Evolutionary conservation across 257 asterid species (phyloP).

Genomic region (Plantago elongata): DNA sequence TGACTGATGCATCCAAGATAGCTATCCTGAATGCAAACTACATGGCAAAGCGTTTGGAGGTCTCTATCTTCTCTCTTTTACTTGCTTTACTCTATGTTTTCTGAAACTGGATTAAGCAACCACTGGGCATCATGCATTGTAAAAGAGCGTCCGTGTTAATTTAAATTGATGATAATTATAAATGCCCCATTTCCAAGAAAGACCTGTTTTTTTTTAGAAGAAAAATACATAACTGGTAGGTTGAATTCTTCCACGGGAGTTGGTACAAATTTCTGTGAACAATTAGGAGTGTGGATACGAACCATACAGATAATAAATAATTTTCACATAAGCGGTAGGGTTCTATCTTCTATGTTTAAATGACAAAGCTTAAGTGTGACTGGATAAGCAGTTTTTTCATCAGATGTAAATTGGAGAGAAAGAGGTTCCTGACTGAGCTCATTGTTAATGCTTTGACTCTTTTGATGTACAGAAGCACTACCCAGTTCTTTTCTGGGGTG

Average conservation of each 20-base stretch:
- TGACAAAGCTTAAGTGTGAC: background rate
- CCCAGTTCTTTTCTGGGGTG: slow-evolving; percentile 96
- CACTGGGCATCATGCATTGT: background rate
- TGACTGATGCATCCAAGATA: slow-evolving; percentile 86
- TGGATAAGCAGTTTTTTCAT: background rate
- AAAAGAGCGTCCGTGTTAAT: background rate
- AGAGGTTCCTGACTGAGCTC: background rate
- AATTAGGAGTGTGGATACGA: background rate
- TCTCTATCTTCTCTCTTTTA: slow-evolving; percentile 20
- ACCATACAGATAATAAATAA: background rate
- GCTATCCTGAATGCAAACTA: slow-evolving; percentile 92
- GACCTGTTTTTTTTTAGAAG: background rate
- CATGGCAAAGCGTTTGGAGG: slow-evolving; percentile 98
- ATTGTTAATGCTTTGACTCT: slow-evolving; percentile 18
- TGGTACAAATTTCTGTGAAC: background rate
- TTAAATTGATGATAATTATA: background rate
- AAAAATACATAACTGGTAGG: too few species aligned
- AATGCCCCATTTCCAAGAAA: background rate
- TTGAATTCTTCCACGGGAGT: too few species aligned
- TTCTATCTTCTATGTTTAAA: background rate
- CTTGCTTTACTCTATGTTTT: background rate
- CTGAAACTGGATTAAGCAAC: background rate
- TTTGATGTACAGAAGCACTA: slow-evolving; percentile 58
- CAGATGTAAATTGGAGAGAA: background rate
- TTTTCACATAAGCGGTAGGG: background rate